Conservation (phyloP, 768 basidiomycete species). For the Hygrophorus russula region DNA sequence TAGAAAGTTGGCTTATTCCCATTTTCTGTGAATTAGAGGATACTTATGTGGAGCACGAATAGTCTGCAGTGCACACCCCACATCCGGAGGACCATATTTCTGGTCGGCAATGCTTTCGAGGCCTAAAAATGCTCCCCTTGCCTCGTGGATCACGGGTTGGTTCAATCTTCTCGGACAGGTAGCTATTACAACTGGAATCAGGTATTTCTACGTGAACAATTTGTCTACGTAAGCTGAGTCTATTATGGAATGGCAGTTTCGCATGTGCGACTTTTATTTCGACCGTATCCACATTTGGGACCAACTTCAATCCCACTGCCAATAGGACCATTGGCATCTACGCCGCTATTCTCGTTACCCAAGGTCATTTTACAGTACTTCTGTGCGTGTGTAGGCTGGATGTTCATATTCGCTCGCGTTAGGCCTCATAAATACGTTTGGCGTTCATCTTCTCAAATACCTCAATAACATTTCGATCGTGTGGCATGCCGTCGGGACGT, state of each 20-base stretch:
- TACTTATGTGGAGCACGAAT: not conserved
- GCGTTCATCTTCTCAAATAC: conserved; percentile 49
- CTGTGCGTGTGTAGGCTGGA: not conserved
- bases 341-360: conserved; percentile 55
- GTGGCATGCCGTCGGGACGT: conserved; percentile 68
- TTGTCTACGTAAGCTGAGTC: not conserved
- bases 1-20: not conserved
- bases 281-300: conserved; percentile 48
- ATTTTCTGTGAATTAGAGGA: not conserved
- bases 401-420: not conserved
- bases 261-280: conserved; percentile 60
- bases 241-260: conserved; percentile 26
- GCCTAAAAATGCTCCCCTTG: conserved; percentile 45
- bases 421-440: conserved; percentile 67
- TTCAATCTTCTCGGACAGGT: conserved; percentile 70
- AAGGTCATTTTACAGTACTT: conserved; percentile 27
- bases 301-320: conserved; percentile 44
- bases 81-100: conserved; percentile 67
- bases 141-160: conserved; percentile 71
- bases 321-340: conserved; percentile 58
- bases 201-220: conserved; percentile 19
- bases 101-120: conserved; percentile 72
- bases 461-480: conserved; percentile 65
- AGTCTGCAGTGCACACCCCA: conserved; percentile 51
- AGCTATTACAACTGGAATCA: conserved; percentile 67